Percentiles rank a stretch among this genome's conserved stretches.
Evolutionary conservation across 1,284 basidiomycete species (phyloP).

Genomic region (Malassezia cuniculi): DNA sequence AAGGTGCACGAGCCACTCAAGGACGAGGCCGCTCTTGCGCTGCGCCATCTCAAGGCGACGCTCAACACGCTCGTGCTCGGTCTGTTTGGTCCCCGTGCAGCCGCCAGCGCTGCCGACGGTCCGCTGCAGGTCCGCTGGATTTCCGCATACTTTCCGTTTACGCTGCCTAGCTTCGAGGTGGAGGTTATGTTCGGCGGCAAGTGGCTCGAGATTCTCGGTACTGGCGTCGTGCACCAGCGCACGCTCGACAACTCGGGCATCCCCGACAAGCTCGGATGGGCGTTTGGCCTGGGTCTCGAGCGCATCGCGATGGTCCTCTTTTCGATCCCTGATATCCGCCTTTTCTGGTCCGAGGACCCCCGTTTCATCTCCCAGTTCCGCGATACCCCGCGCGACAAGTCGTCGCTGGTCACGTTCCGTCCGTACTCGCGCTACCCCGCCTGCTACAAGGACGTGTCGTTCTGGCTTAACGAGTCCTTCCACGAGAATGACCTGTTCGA

Average conservation of each 20-base stretch:
- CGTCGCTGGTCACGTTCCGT: slow-evolving; percentile 47
- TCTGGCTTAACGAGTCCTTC: slow-evolving; percentile 49
- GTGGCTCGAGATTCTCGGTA: slow-evolving; percentile 94
- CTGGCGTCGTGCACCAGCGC: slow-evolving; percentile 76
- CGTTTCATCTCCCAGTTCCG: slow-evolving; percentile 78
- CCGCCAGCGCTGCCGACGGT: slow-evolving; percentile 42
- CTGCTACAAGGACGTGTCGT: slow-evolving; percentile 52
- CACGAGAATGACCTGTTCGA: slow-evolving; percentile 98
- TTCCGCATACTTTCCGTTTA: slow-evolving; percentile 94
- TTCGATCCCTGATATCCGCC: slow-evolving; percentile 92
- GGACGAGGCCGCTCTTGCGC: slow-evolving; percentile 51
- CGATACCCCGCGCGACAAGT: slow-evolving; percentile 49
- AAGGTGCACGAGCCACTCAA: slow-evolving; percentile 54
- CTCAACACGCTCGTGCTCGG: slow-evolving; percentile 75
- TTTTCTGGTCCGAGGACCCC: slow-evolving; percentile 87
- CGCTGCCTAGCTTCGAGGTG: slow-evolving; percentile 90
- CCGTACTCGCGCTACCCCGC: slow-evolving; percentile 42
- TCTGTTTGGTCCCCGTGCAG: slow-evolving; percentile 55
- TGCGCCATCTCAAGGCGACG: slow-evolving; percentile 75
- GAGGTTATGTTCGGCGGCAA: slow-evolving; percentile 92
- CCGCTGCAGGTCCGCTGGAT: slow-evolving; percentile 90
- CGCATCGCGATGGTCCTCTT: slow-evolving; percentile 97
- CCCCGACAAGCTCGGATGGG: slow-evolving; percentile 72
- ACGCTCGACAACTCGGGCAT: slow-evolving; percentile 66
- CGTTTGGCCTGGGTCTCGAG: slow-evolving; percentile 92